A percentile compares a stretch with the other conserved stretches of the same genome.
These are phyloP conservation scores for Chaetomium globosum DNA, from an alignment of 2,329 filamentous ascomycete species.

Conservation along the genomic window DNA sequence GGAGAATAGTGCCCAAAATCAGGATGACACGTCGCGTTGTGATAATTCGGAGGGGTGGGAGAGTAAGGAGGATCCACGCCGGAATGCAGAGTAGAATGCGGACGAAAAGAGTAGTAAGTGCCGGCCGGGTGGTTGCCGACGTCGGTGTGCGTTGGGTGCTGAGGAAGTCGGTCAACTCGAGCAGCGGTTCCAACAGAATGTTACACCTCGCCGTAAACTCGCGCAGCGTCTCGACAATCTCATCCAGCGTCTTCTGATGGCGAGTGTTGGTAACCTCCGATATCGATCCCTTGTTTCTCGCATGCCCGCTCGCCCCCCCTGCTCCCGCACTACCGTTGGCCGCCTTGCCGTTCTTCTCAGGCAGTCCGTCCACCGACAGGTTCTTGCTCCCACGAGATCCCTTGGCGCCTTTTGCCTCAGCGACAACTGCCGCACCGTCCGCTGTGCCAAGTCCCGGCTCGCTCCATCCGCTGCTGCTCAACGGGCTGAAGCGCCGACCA, in stretches of 20 bases:
- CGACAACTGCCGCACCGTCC: slow-evolving; percentile 38
- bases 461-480: slow-evolving; percentile 79
- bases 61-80: slow-evolving; percentile 79
- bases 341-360: slow-evolving; percentile 40
- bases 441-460: slow-evolving; percentile 49
- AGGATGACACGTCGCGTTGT: slow-evolving; percentile 83
- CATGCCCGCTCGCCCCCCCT: slow-evolving; percentile 37
- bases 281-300: slow-evolving; percentile 48
- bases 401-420: slow-evolving; percentile 34
- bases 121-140: slow-evolving; percentile 85
- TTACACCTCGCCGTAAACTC: slow-evolving; percentile 91
- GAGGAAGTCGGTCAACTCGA: slow-evolving; percentile 88
- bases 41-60: slow-evolving; percentile 81
- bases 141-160: slow-evolving; percentile 89
- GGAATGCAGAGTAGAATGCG: slow-evolving; percentile 86
- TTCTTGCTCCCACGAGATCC: slow-evolving; percentile 37
- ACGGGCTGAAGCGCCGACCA: slow-evolving; percentile 80
- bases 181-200: slow-evolving; percentile 83
- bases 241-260: slow-evolving; percentile 92
- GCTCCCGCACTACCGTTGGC: slow-evolving; percentile 32
- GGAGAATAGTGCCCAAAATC: slow-evolving; percentile 78
- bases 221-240: slow-evolving; percentile 92
- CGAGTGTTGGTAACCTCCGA: slow-evolving; percentile 67
- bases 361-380: slow-evolving; percentile 36
- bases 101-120: slow-evolving; percentile 85